phyloP scores from a whole-genome alignment of 1,284 basidiomycete species.

The Ustilago crameri region DNA sequence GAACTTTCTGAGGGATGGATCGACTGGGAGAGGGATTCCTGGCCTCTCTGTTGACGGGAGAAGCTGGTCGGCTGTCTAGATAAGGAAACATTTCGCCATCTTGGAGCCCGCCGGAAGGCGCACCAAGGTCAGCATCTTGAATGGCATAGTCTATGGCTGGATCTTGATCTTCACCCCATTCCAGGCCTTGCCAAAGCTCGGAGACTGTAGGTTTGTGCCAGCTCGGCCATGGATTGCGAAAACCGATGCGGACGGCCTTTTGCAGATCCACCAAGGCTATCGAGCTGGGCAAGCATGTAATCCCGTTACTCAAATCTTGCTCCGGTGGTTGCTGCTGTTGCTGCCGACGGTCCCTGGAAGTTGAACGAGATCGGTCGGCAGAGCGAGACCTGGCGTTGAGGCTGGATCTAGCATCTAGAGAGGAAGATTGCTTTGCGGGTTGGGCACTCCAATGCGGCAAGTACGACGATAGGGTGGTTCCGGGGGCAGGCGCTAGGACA shows the following conservation, averaged over 20 bases:
- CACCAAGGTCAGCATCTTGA: slow-evolving; percentile 14
- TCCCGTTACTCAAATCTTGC: background rate
- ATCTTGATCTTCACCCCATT: slow-evolving; percentile 54
- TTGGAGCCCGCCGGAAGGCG: background rate
- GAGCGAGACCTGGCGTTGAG: too few species aligned
- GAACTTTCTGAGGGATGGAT: slow-evolving; percentile 2
- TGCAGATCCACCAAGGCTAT: slow-evolving; percentile 23
- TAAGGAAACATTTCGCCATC: slow-evolving; percentile 3
- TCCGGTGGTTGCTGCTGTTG: slow-evolving; percentile 1
- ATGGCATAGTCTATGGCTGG: slow-evolving; percentile 32
- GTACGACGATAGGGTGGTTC: slow-evolving; percentile 46
- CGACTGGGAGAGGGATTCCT: slow-evolving; percentile 1
- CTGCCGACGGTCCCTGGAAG: too few species aligned
- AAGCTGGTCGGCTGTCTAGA: slow-evolving; percentile 20
- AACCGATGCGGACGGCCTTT: slow-evolving; percentile 47
- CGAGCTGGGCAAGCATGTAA: slow-evolving; percentile 30
- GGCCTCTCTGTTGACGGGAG: slow-evolving; percentile 13
- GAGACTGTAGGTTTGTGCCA: slow-evolving; percentile 53
- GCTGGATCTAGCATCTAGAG: too few species aligned
- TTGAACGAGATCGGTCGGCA: too few species aligned
- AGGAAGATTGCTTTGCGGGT: slow-evolving; percentile 3
- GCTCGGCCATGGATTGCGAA: slow-evolving; percentile 63
- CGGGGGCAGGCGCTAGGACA: slow-evolving; percentile 46
- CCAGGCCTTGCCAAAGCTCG: slow-evolving; percentile 56
- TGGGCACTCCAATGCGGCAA: slow-evolving; percentile 44